These are phyloP conservation scores for Prosopis cineraria DNA, from an alignment of 306 rosid species.

Conservation along the genomic window DNA sequence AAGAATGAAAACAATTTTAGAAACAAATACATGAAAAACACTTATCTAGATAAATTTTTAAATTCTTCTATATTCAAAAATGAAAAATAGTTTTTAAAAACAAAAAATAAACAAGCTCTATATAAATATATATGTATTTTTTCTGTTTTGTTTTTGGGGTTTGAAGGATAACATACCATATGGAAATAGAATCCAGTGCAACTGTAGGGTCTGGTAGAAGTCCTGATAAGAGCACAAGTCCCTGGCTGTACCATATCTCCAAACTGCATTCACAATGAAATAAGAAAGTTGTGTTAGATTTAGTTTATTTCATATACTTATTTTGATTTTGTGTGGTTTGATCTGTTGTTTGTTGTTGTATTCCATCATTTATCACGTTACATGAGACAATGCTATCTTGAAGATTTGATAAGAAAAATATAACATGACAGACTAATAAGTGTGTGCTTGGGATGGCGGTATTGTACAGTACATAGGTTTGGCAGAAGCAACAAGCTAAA, in stretches of 20 bases:
- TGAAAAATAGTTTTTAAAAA: too few relatives aligned
- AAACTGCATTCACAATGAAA: conserved; percentile 30
- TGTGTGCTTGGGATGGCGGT: background rate
- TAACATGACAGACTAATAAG: background rate
- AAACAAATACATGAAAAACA: too few relatives aligned
- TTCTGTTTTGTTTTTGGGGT: background rate
- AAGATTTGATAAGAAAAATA: background rate
- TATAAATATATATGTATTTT: too few relatives aligned
- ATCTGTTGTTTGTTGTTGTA: background rate
- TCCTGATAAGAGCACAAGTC: conserved; percentile 53
- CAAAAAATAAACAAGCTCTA: too few relatives aligned
- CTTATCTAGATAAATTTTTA: too few relatives aligned
- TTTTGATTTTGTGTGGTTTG: background rate
- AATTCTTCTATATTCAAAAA: too few relatives aligned
- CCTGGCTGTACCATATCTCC: conserved; percentile 62
- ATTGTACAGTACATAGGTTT: background rate
- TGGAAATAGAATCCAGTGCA: conserved; percentile 51
- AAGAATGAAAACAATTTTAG: too few relatives aligned
- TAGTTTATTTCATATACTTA: background rate
- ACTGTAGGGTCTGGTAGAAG: conserved; percentile 53
- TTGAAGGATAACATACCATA: conserved; percentile 37
- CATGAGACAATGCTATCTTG: background rate
- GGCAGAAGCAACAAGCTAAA: background rate
- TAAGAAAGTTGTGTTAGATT: background rate
- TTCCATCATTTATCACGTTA: background rate